Evolutionary conservation across 139 green algal genomes (phyloP), one percentile per base, ranked within the genome.

Genomic region (Chlorella sp.): DNA sequence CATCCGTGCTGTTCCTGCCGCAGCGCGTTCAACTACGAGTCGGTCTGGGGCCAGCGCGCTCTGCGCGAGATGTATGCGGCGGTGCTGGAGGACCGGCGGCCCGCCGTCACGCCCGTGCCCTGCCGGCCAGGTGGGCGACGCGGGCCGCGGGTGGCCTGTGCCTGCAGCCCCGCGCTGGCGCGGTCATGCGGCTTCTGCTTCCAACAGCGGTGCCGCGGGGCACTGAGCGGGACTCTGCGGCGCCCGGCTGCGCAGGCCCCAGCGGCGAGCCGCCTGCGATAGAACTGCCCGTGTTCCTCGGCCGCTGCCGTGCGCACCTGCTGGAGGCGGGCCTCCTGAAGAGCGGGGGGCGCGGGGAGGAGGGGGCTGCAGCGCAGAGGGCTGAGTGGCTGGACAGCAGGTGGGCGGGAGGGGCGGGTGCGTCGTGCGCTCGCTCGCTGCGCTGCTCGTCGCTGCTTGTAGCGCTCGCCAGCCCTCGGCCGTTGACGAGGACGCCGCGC

Each of bases 21-120:
- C n/a, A 70, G 46, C 8, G 81, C 80, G 31, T 91, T 84, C 82
- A 93, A 92, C 68, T 92, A 85, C 64, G 87, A 93, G 67, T 83
- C 38, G 19, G 43, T 63, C 0, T 90, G 73, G 74, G 88, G 88
- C 31, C 89, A 89, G 71, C 46, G 73, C 15, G 87, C 88, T 35
- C 83, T 93, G n/a, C 66, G 76, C 33, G 43, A 64, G 50, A 87
- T 81, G 48, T 92, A 92, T 81, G 66, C 33, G 4, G 80, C 55
- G 19, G 80, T 93, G 33, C 65, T 88, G 71, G 61, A 79, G 58
- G 81, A 82, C 35, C 46, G 21, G 4, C 76, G 48, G 17, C 1
- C 19, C 38, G 76, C 76, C 38, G 40, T 70, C 48, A 43, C 78
- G 63, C 73, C 73, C 8, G 29, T 46, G 31, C 40, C 73, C 25